Base-by-base conservation (phyloP, 2,329 filamentous ascomycete species). In the Fusarium solani-melongenae region DNA sequence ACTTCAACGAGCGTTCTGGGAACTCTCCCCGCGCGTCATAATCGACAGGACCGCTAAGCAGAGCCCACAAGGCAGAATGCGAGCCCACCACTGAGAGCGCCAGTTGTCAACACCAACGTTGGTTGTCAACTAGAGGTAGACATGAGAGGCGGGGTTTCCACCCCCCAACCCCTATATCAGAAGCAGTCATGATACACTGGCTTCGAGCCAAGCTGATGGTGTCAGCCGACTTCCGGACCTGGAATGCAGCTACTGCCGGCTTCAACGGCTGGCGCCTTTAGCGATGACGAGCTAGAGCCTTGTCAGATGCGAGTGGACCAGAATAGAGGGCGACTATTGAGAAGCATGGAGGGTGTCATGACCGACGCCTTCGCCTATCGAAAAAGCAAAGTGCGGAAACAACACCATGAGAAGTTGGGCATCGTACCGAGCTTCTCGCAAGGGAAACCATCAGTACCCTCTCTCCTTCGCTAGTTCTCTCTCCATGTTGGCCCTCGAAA, bases 301-400 rank as follows among this genome's bases (percentile, higher is more conserved):
- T 20, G 27, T 27, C 31, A 41, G 44, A 36, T 64, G 41, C 31
- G n/a, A 56, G 63, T 24, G 27, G 39, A 39, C 36, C 17, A 27
- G 20, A 39, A 33, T 22, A 22, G 29, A 56, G 22, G 34, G 17
- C 31, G 57, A 58, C 29, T 46, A 22, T 27, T 4, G 22, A 24
- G 22, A 24, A 53, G 33, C 4, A 58, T 33, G 41, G 58, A 56
- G 27, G 41, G 38, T 59, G 33, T 46, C 57, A 41, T 61, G 53
- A 66, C 62, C 46, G 51, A 17, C 46, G 59, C 14, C 14, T 17
- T 46, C 46, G 59, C 14, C 14, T 17, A 39, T 34, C 20, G 24
- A 24, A 55, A 69, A 69, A 66, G 62, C 39, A 67, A 68, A 34
- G 60, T 39, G 58, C 44, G 53, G 31, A 66, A 58, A 63, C 41